Evolutionary conservation across 2,329 filamentous ascomycete species (phyloP), one percentile per base, ranked within the genome.

Genomic region (Cercospora canescens): DNA sequence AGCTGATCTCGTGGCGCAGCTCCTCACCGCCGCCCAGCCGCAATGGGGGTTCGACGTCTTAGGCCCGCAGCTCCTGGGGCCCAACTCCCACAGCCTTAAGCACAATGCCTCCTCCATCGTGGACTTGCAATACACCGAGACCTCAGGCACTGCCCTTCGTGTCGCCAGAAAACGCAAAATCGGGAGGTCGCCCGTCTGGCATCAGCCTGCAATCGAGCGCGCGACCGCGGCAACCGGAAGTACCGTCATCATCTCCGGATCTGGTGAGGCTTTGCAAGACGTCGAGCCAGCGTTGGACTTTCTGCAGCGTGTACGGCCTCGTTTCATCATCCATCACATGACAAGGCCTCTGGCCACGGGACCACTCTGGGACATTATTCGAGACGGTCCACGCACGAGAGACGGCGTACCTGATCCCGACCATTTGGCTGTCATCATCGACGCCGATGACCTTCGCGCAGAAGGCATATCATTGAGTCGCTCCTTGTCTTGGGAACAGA

Each of bases 271-370:
- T 7, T 69, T 75, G 48, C 67, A 69, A 50, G 71, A 76, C 69
- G 70, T 76, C n/a, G 74, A 76, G 62, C 74, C 74, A 12, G 75
- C 74, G 21, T 66, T 77, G 55, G 75, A 76, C 58, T 75, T 77
- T 60, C 60, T 77, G 26, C 75, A 76, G 64, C 68, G 69, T 7
- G 70, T 74, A 1, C 66, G 71, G 16, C 73, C 75, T 21, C 58
- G 68, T 48, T 76, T 75, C 39, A 74, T 77, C 61, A 73, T 77
- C 39, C 74, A 77, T 70, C 71, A 76, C 61, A 76, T 76, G 74
- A 76, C 74, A 21, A 69, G 73, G 54, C 75, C 75, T 4, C 69
- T 77, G 32, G 75, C 75, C 4, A 70, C 64, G 21, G 75, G 75
- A 58, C 71, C 68, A 57, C 69, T 77, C 5, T 77, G 75, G 75